Conservation (phyloP, 2,329 filamentous ascomycete species). For the Amesomyces nigricolor region DNA sequence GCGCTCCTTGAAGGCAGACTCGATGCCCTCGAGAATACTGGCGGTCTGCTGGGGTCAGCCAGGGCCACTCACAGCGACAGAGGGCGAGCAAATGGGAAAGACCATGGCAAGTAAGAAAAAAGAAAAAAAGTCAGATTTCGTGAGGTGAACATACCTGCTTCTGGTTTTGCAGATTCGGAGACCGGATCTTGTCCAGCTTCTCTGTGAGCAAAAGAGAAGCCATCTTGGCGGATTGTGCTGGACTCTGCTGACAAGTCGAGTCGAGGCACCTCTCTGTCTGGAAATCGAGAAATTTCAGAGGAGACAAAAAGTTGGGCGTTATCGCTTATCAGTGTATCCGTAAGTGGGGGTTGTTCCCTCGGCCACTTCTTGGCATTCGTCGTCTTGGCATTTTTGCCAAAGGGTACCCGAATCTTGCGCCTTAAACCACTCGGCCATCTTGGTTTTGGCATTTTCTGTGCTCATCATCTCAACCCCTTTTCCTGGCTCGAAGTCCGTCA, state of each 20-base stretch:
- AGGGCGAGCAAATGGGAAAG: background rate
- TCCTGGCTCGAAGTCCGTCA: too few species aligned
- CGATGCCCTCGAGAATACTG: slow-evolving; percentile 83
- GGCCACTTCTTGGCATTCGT: too few species aligned
- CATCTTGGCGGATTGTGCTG: slow-evolving; percentile 34
- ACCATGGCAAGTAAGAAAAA: slow-evolving; percentile 1
- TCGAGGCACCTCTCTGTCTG: slow-evolving; percentile 16
- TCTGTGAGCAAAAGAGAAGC: slow-evolving; percentile 61
- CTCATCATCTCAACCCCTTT: too few species aligned
- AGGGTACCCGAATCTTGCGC: too few species aligned
- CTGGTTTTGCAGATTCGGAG: slow-evolving; percentile 91
- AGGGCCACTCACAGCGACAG: background rate
- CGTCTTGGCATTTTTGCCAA: too few species aligned
- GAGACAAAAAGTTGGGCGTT: slow-evolving; percentile 25
- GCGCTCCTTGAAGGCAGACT: slow-evolving; percentile 86
- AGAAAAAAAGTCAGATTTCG: slow-evolving; percentile 22
- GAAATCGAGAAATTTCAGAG: slow-evolving; percentile 24
- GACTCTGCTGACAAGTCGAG: slow-evolving; percentile 20
- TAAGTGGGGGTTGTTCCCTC: slow-evolving; percentile 10
- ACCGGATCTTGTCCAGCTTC: slow-evolving; percentile 95
- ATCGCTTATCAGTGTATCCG: slow-evolving; percentile 21
- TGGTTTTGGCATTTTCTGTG: too few species aligned
- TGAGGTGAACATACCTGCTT: slow-evolving; percentile 59
- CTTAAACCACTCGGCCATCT: too few species aligned
- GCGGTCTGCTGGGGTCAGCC: slow-evolving; percentile 54